Conservation (phyloP, 202 grass and related monocot species). For the Sporobolus alterniflorus region DNA sequence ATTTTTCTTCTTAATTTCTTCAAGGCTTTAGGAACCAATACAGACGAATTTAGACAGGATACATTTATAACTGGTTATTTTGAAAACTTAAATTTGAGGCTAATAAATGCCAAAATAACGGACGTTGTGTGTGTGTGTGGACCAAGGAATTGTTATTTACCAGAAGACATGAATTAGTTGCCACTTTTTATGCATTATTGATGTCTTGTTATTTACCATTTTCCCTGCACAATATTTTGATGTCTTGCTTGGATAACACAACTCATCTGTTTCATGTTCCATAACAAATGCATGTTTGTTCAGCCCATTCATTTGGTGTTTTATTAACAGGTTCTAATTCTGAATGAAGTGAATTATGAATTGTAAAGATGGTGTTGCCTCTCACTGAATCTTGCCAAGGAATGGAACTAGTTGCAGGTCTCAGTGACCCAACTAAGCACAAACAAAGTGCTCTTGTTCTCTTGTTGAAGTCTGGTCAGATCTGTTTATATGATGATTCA, state of each 20-base stretch:
- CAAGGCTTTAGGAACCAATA: background rate
- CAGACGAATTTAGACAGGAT: background rate
- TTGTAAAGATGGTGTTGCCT: conserved; percentile 86
- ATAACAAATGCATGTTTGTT: conserved; percentile 33
- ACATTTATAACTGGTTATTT: background rate
- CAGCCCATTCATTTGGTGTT: conserved; percentile 37
- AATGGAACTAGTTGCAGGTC: conserved; percentile 72
- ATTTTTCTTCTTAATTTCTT: background rate
- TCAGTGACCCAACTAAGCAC: conserved; percentile 74
- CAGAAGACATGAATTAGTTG: conserved; percentile 6
- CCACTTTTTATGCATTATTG: background rate
- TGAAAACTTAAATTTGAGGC: background rate
- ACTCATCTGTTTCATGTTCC: conserved; percentile 16
- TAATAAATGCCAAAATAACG: background rate
- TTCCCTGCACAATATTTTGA: background rate
- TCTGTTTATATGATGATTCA: conserved; percentile 89
- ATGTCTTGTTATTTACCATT: background rate
- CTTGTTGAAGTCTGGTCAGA: conserved; percentile 84
- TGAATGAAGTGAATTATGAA: conserved; percentile 82
- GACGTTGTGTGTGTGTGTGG: background rate
- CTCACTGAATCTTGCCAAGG: conserved; percentile 76
- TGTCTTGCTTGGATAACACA: background rate
- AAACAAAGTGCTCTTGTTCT: conserved; percentile 74
- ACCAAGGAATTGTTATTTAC: background rate
- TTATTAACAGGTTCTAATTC: conserved; percentile 76